Evolutionary conservation across 2,329 filamentous ascomycete genomes (phyloP), one percentile per base, ranked within the genome.

Genomic region (Penicillium sp.): DNA sequence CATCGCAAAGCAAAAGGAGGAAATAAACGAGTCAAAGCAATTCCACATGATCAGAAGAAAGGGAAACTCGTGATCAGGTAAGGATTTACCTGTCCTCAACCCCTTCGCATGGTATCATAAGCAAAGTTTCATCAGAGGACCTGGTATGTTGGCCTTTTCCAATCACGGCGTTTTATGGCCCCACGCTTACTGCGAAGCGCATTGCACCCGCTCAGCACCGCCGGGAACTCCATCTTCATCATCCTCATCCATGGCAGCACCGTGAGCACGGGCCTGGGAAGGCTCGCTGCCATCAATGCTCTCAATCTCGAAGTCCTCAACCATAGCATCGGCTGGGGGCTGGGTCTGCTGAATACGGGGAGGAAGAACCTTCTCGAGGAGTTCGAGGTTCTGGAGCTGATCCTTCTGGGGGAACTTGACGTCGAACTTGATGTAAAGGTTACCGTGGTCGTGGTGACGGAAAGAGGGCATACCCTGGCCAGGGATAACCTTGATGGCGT

Each of bases 401-500:
- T 85, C 82, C 80, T 87, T 89, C 71, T 90, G 88, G 48, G 95
- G 95, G 84, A 99, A 98, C 80, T 96, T 96, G 79, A 99, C 92
- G 70, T 90, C 88, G 80, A 99, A 99, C 74, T 96, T 91, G 71
- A 99, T 92, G 82, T 95, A 99, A 68, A 99, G 83, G 80, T 99
- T 97, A 70, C 95, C 95, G 72, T 85, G 87, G 77, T 98, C 90
- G 82, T 99, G 95, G 77, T 98, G 95, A 68, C 95, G 87, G 77
- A 86, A 90, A 4, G 95, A 96, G 43, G 95, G 95, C 95, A 99
- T 99, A 75, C 95, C 95, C 79, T 99, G 95, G 63, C 92, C 93
- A 64, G 91, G 90, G 70, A 99, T 88, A 77, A 96, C 90, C 82
- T 97, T 98, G 74, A 98, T 85, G 65, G 91, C 83, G 67, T 90